These are phyloP conservation scores for Populus trichocarpa DNA, from an alignment of 441 rosid species.

Conservation along the genomic window DNA sequence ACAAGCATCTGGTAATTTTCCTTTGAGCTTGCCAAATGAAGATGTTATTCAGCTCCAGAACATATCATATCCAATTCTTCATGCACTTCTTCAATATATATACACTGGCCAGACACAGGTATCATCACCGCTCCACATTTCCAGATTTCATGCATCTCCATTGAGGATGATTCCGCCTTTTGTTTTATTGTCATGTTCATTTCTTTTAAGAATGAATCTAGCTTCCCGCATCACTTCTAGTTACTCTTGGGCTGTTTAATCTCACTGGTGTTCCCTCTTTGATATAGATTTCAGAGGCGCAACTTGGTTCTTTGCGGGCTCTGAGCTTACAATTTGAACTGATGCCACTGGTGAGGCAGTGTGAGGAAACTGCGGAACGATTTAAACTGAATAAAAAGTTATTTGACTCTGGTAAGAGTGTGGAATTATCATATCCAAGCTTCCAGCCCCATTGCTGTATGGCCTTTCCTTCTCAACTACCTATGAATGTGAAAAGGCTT, in stretches of 20 bases:
- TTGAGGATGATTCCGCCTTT: not conserved
- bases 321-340: slow-evolving; percentile 69
- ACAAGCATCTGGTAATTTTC: slow-evolving; percentile 78
- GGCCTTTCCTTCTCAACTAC: slow-evolving; percentile 67
- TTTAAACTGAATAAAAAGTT: slow-evolving; percentile 50
- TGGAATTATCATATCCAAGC: slow-evolving; percentile 63
- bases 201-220: slow-evolving; percentile 1
- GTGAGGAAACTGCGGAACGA: slow-evolving; percentile 60
- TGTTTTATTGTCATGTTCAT: not conserved
- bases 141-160: not conserved
- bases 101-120: slow-evolving; percentile 84
- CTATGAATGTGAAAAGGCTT: slow-evolving; percentile 60
- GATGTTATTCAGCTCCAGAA: slow-evolving; percentile 49
- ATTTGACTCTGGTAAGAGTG: slow-evolving; percentile 50
- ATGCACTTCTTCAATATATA: slow-evolving; percentile 81
- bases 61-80: slow-evolving; percentile 62
- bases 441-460: slow-evolving; percentile 42
- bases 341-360: slow-evolving; percentile 69
- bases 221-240: not conserved
- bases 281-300: slow-evolving; percentile 67
- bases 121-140: slow-evolving; percentile 14
- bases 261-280: slow-evolving; percentile 6
- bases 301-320: slow-evolving; percentile 54
- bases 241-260: slow-evolving; percentile 4
- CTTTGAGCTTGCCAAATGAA: slow-evolving; percentile 38